Base-by-base conservation (phyloP, 2,329 filamentous ascomycete species). In the Dothistroma septosporum region DNA sequence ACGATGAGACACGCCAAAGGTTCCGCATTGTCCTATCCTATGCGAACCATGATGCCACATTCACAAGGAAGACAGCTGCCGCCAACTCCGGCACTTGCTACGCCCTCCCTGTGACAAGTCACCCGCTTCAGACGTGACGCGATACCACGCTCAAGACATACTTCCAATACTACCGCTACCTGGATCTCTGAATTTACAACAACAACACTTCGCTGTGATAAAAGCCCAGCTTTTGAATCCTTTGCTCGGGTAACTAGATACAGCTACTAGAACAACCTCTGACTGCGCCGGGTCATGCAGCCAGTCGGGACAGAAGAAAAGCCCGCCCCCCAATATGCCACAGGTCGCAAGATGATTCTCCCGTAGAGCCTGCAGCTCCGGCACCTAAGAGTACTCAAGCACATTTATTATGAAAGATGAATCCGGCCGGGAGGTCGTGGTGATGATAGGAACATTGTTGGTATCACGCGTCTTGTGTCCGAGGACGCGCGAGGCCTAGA, bases 321-420 rank as follows among this genome's bases (percentile, higher is more conserved):
- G 46, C 57, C 59, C 64, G 47, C 54, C 58, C 50, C 60, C 63
- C 49, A 60, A 60, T 60, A 58, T 60, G 60, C 60, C 37, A 48
- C 53, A 56, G 44, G 46, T 55, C 50, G 53, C 56, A 54, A 57
- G 50, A 53, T 49, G 37, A 58, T 58, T 58, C 64, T 53, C 57
- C 53, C 49, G 3, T 21, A 44, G 57, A 65, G 61, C 57, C 44
- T 55, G 47, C 61, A 46, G 50, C 61, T 58, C 54, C 46, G 57
- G 53, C 59, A 53, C 60, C 61, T 57, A 62, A 60, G 61, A 62
- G 62, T 64, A 62, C 62, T 62, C 61, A 62, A 66, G 58, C 61
- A 59, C 58, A 64, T 56, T 62, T 48, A 59, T 66, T 61, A 64
- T 64, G 61, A 64, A 66, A 66, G 53, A 62, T 59, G 48, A 16